These are phyloP conservation scores for Balakata baccata DNA, from an alignment of 345 rosid genomes.

Conservation along the genomic window DNA sequence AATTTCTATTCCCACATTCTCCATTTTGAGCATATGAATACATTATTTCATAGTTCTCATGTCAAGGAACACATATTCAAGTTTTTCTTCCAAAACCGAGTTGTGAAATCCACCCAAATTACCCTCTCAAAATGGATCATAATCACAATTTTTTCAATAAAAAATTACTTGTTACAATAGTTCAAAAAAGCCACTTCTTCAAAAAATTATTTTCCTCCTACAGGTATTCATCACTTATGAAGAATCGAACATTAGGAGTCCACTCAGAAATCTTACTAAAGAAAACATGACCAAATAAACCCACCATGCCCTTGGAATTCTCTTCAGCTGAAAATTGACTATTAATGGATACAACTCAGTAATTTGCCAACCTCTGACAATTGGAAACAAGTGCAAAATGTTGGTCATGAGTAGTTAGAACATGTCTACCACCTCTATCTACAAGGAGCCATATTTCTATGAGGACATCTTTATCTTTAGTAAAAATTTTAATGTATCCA, in stretches of 20 bases:
- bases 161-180: no score
- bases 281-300: slow-evolving; percentile 84
- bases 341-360: slow-evolving; percentile 66
- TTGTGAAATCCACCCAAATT: no score
- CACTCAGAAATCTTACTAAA: slow-evolving; percentile 85
- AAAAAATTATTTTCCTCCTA: no score
- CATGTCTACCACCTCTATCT: slow-evolving; percentile 56
- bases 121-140: no score
- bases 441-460: slow-evolving; percentile 88
- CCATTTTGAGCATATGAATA: no score
- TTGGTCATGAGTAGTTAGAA: slow-evolving; percentile 63
- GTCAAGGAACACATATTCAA: no score
- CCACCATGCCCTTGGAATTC: slow-evolving; percentile 56
- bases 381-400: slow-evolving; percentile 59
- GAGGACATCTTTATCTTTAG: slow-evolving; percentile 63
- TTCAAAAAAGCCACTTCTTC: no score
- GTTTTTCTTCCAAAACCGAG: no score
- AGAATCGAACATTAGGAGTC: slow-evolving; percentile 94
- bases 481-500: slow-evolving; percentile 48
- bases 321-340: slow-evolving; percentile 77
- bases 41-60: no score
- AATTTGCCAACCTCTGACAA: slow-evolving; percentile 60
- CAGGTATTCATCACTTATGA: slow-evolving; percentile 82
- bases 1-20: no score
- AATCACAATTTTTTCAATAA: no score